Percentiles rank a stretch among this genome's conserved stretches.
Evolutionary conservation across 2,329 filamentous ascomycete genomes (phyloP).

Genomic region (Talaromyces sp.): DNA sequence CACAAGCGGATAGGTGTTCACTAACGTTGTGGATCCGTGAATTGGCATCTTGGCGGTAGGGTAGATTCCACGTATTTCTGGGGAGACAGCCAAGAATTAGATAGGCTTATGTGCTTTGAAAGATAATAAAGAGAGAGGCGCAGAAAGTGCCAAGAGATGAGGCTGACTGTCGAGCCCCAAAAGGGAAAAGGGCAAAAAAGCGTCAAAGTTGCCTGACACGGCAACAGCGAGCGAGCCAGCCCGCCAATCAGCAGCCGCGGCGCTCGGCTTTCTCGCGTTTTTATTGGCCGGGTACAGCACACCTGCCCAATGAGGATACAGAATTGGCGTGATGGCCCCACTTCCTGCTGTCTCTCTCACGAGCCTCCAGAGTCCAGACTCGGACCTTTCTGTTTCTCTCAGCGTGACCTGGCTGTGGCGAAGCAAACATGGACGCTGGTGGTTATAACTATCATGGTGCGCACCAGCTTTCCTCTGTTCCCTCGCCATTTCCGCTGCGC

Average conservation of each 20-base stretch:
- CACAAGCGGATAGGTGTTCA: background rate
- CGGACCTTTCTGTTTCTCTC: background rate
- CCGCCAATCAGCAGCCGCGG: background rate
- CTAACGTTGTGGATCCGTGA: background rate
- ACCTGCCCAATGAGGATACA: background rate
- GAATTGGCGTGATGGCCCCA: background rate
- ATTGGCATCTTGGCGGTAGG: background rate
- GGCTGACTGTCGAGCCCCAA: background rate
- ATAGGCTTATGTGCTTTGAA: background rate
- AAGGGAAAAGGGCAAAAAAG: background rate
- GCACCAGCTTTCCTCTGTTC: background rate
- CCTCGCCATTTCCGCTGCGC: slow-evolving; percentile 1
- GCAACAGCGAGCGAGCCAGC: slow-evolving; percentile 2
- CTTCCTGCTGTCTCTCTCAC: background rate
- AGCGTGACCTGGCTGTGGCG: background rate
- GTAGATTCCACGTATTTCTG: background rate
- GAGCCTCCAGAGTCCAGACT: background rate
- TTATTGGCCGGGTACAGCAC: background rate
- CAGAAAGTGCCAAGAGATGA: background rate
- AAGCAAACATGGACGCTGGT: slow-evolving; percentile 1
- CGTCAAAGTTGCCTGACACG: background rate
- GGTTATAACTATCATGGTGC: slow-evolving; percentile 7
- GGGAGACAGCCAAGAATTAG: background rate
- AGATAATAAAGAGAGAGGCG: background rate
- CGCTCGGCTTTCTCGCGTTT: background rate